These are phyloP conservation scores for Gryganskiella cystojenkinii DNA, from an alignment of 192 early-diverging fungal species.

Conservation along the genomic window DNA sequence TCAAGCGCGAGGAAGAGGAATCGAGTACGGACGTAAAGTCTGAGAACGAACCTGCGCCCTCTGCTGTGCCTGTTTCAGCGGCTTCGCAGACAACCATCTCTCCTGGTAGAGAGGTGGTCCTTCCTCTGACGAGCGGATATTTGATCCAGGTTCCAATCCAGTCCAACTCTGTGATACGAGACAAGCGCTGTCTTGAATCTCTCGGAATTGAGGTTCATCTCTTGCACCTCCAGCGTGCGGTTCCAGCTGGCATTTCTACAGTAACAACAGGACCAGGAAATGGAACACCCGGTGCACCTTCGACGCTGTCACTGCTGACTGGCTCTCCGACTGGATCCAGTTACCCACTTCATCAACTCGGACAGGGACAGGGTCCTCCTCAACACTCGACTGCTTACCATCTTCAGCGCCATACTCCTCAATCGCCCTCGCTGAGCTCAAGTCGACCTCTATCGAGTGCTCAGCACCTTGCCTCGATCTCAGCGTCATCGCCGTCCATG, in stretches of 20 bases:
- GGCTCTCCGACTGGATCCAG: neutral
- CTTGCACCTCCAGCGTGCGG: slow-evolving; percentile 30
- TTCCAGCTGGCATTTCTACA: neutral
- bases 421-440: neutral
- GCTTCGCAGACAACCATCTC: no score
- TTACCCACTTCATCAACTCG: neutral
- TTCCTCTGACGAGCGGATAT: slow-evolving; percentile 63
- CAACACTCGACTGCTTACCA: slow-evolving; percentile 29
- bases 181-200: slow-evolving; percentile 54
- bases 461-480: neutral
- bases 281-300: neutral
- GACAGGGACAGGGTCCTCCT: neutral
- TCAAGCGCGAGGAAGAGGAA: slow-evolving; percentile 17
- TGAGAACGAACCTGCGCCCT: neutral
- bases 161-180: slow-evolving; percentile 54
- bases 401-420: slow-evolving; percentile 14
- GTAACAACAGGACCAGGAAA: neutral
- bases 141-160: slow-evolving; percentile 55
- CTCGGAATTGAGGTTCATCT: slow-evolving; percentile 57
- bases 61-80: neutral
- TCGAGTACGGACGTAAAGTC: slow-evolving; percentile 18
- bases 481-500: slow-evolving; percentile 19
- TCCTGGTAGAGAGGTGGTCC: slow-evolving; percentile 42
- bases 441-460: neutral
- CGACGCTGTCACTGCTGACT: no score